These are phyloP conservation scores for Termitomyces sp. DNA, from an alignment of 768 basidiomycete species.

Conservation along the genomic window DNA sequence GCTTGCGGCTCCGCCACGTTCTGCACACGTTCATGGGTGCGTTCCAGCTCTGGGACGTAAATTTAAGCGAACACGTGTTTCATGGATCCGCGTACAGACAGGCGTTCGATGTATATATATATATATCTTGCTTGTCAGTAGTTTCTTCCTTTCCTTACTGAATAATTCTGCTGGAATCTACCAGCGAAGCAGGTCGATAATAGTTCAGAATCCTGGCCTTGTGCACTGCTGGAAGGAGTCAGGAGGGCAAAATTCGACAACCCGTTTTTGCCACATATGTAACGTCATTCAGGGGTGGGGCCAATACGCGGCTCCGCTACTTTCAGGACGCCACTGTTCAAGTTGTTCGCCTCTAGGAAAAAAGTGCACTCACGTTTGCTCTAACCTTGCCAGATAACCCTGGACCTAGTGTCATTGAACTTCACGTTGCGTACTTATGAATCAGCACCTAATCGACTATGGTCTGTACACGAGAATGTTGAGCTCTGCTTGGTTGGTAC, in stretches of 20 bases:
- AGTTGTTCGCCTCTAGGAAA: neutral
- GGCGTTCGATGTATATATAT: neutral
- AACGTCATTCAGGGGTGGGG: neutral
- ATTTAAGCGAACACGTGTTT: neutral
- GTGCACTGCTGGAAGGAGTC: neutral
- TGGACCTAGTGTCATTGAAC: no score
- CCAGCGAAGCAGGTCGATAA: neutral
- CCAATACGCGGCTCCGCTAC: neutral
- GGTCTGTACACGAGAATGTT: neutral
- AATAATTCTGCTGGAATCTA: neutral
- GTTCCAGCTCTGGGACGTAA: conserved; percentile 4
- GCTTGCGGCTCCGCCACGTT: conserved; percentile 1
- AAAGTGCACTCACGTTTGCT: neutral
- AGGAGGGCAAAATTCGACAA: neutral
- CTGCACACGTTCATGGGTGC: neutral
- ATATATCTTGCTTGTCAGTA: neutral
- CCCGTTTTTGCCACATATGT: neutral
- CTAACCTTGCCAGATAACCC: neutral
- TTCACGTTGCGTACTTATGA: neutral
- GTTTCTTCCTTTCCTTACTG: neutral
- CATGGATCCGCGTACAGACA: neutral
- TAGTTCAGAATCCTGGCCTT: neutral
- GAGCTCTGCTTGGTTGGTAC: neutral
- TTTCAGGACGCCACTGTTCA: neutral
- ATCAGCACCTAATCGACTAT: neutral